Base-by-base conservation (phyloP, 2,329 filamentous ascomycete species). In the Parastagonospora nodorum region DNA sequence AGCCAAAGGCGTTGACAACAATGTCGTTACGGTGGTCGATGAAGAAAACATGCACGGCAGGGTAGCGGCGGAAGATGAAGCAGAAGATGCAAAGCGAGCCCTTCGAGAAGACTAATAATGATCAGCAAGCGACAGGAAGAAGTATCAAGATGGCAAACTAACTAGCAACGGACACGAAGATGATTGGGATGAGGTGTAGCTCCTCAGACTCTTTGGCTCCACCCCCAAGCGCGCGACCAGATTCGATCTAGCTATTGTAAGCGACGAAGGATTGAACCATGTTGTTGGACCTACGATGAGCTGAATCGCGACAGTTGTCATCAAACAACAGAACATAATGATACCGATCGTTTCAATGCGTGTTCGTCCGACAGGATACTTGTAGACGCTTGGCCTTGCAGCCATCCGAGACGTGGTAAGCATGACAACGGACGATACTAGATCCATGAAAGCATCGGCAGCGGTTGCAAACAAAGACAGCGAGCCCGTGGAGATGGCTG, bases 261-360 rank as follows among this genome's bases (percentile, higher is more conserved):
- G 19, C 19, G 8, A 24, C 19, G 37, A 39, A 7, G 12, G 16
- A 27, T 12, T 11, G 8, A 10, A 4, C 15, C 37, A 28, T n/a
- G 8, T 8, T 29, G 9, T 36, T n/a, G 16, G 24, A 69, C 78
- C 68, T 69, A 82, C 81, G 41, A 85, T 80, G 27, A 87, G 74
- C 61, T 87, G 81, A 27, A 86, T 82, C 41, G 85, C 83, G 3
- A 86, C 84, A 0, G 84, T 87, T 2, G 84, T 86, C 83, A 87
- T 87, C 51, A 87, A 74, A 37, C 84, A 83, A 55, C 84, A 86
- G 68, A 87, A 87, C 39, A 87, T 79, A 60, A 88, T 84, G 54
- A 87, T 84, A 27, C 84, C 84, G 50, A 87, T 78, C 2, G 84
- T 86, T 71, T 87, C 84, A 46, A 87, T 82, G 48, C 84, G 78